Evolutionary conservation across 2,329 filamentous ascomycete species (phyloP).

Genomic region (Lasiodiplodia citricola): DNA sequence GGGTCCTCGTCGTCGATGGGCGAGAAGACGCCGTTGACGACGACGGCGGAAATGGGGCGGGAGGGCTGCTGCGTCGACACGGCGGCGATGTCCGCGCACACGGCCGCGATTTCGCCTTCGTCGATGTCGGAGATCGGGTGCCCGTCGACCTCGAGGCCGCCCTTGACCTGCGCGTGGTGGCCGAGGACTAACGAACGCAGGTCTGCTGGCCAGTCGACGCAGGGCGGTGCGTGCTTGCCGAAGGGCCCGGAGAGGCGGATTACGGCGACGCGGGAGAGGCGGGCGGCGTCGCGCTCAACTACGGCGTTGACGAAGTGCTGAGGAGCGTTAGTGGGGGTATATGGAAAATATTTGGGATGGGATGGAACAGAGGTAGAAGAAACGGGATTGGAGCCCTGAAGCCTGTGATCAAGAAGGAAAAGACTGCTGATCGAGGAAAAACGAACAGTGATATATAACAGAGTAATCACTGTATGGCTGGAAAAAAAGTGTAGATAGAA

Average conservation of each 20-base stretch:
- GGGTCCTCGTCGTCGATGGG: conserved; percentile 47
- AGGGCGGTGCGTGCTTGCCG: conserved; percentile 57
- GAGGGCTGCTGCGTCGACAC: conserved; percentile 9
- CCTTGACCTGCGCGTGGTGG: conserved; percentile 50
- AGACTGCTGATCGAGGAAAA: not conserved
- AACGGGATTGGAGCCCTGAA: not conserved
- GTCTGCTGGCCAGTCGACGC: conserved; percentile 60
- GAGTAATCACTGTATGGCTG: not conserved
- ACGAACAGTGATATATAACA: too few species aligned
- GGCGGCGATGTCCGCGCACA: conserved; percentile 42
- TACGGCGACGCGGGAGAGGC: conserved; percentile 52
- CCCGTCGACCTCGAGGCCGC: conserved; percentile 45
- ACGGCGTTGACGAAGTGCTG: conserved; percentile 64
- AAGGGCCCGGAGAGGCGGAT: conserved; percentile 62
- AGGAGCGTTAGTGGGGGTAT: not conserved
- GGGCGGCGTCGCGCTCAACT: conserved; percentile 40
- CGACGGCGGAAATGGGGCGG: conserved; percentile 46
- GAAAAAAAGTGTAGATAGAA: not conserved
- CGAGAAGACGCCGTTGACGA: conserved; percentile 54
- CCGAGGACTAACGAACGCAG: conserved; percentile 53
- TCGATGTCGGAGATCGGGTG: conserved; percentile 35
- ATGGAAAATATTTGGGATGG: not conserved
- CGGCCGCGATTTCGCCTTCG: conserved; percentile 44
- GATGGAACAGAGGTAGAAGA: not conserved
- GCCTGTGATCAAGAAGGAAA: not conserved